A percentile compares a stretch with the other conserved stretches of the same genome.
Conservation (phyloP, 225 moss, liverwort and hornwort species). For the Anthoceros angustus region DNA sequence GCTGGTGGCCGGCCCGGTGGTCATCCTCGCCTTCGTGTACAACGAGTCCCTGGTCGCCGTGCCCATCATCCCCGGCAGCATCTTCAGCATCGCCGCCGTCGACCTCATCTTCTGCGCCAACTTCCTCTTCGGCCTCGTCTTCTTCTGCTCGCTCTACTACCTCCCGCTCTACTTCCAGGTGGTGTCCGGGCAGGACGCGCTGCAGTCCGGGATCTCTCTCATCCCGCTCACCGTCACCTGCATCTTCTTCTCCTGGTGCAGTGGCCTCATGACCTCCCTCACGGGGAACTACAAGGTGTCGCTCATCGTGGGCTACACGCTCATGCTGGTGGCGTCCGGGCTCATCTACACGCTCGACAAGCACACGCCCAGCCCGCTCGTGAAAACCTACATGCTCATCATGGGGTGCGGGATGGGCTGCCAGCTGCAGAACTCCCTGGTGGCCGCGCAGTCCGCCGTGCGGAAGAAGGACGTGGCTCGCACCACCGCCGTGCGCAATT, state of each 20-base stretch:
- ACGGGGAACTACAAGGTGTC: neutral
- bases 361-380: neutral
- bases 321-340: neutral
- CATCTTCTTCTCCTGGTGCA: conserved; percentile 4
- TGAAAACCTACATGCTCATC: neutral
- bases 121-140: conserved; percentile 1
- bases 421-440: conserved; percentile 6
- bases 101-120: conserved; percentile 3
- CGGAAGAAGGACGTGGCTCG: neutral
- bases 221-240: conserved; percentile 1
- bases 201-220: neutral
- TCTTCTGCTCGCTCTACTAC: conserved; percentile 3
- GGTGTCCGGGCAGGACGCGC: neutral
- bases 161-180: conserved; percentile 4
- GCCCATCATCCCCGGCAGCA: neutral
- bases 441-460: neutral
- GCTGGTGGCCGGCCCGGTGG: neutral
- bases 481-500: conserved; percentile 1
- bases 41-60: neutral
- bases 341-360: neutral
- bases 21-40: neutral
- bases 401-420: conserved; percentile 1
- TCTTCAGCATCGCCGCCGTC: neutral
- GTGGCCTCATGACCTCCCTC: neutral
- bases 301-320: neutral